phyloP scores from a whole-genome alignment of 1,284 basidiomycete genomes.

The Agroathelia rolfsii region DNA sequence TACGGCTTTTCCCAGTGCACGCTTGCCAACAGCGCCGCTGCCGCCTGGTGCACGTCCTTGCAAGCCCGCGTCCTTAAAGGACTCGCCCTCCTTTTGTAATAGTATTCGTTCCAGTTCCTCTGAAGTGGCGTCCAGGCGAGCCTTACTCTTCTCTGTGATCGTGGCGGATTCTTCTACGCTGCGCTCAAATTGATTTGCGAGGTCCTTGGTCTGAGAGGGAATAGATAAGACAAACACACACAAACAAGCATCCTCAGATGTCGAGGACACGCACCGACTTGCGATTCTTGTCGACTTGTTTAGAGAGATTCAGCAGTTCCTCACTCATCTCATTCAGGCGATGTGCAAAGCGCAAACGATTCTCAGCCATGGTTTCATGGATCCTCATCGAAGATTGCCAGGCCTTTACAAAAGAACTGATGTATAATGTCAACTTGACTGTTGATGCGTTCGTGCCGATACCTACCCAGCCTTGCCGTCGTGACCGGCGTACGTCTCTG shows the following conservation, averaged over 20 bases:
- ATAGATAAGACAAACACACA: conserved; percentile 3
- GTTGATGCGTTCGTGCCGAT: conserved; percentile 6
- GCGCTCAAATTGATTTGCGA: conserved; percentile 81
- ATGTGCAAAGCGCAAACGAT: conserved; percentile 76
- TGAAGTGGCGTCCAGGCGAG: conserved; percentile 78
- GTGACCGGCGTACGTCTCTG: conserved; percentile 75
- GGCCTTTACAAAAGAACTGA: conserved; percentile 77
- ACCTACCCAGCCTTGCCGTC: conserved; percentile 92
- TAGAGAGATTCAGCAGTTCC: conserved; percentile 75
- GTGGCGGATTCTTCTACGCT: conserved; percentile 84
- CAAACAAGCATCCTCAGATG: conserved; percentile 2
- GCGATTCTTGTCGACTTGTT: conserved; percentile 90
- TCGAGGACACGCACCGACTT: conserved; percentile 53
- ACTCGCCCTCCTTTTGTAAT: conserved; percentile 91
- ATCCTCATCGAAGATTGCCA: conserved; percentile 83
- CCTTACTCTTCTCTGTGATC: conserved; percentile 83
- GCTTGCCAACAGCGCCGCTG: conserved; percentile 61
- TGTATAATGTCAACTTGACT: conserved; percentile 6
- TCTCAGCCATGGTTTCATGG: conserved; percentile 86
- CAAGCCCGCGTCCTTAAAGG: conserved; percentile 68
- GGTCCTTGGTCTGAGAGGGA: conserved; percentile 69
- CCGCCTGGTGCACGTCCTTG: conserved; percentile 45
- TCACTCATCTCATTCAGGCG: conserved; percentile 93
- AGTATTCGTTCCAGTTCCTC: conserved; percentile 95
- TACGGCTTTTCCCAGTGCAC: conserved; percentile 79